Base-by-base conservation (phyloP, 202 grass and related monocot genomes). In the Alloteropsis angusta region DNA sequence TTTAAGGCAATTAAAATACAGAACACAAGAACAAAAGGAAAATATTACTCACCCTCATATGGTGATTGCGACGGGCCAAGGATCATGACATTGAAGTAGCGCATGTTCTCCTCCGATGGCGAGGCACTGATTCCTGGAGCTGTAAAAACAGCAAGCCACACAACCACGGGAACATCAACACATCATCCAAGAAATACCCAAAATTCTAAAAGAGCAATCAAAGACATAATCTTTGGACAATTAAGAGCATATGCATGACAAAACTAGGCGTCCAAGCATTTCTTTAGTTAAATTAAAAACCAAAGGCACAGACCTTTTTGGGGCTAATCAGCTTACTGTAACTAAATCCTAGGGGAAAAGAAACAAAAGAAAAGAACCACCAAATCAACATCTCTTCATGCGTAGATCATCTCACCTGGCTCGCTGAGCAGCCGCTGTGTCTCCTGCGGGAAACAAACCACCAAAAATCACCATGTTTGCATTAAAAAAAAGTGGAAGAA, bases 61-160 rank as follows among this genome's bases (percentile, higher is more conserved):
- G 90, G 90, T 0, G 93, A 93, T 56, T 91, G 90, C 0, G 81
- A 55, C 3, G 90, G 93, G 0, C 93, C 93, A 80, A 97, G 87
- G n/a, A 97, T 90, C 90, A 97, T 97, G 23, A 97, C 90, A 83
- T 93, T 90, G 68, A 97, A 97, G 72, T 90, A 97, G 39, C 90
- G 93, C 93, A 97, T 93, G 74, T 96, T 96, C 75, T 96, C 89
- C 66, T 92, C 93, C 0, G 81, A 93, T 3, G 93, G 93, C 0
- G 93, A 93, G 3, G 93, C 93, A 55, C 86, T 97, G 41, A 97
- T 91, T 65, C 90, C 88, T 22, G 93, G 93, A 87, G 88, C 93
- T 97, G 79, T 54, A 86, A 73, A 38, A 65, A 71, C 71, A 80
- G 44, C 46, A 73, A 66, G 37, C 28, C 25, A 26, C 30, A 77